phyloP scores from a whole-genome alignment of 805 yeast genomes.

The Metschnikowia lunata region DNA sequence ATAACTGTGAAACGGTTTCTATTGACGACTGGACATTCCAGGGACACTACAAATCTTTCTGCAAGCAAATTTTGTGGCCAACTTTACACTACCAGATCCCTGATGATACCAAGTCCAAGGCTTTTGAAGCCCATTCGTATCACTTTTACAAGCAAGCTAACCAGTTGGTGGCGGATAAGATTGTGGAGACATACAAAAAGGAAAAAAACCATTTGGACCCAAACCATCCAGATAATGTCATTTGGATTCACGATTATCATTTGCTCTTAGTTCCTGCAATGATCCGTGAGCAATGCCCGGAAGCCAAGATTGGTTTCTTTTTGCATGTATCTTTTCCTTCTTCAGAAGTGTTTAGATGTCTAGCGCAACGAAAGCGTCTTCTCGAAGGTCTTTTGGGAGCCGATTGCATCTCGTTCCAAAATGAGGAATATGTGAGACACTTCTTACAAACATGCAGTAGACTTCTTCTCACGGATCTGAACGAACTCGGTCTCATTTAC shows the following conservation, averaged over 20 bases:
- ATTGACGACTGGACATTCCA: slow-evolving; percentile 76
- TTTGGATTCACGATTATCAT: slow-evolving; percentile 96
- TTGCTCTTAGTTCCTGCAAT: slow-evolving; percentile 78
- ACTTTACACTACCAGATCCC: slow-evolving; percentile 91
- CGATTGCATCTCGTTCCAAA: slow-evolving; percentile 83
- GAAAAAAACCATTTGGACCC: slow-evolving; percentile 48
- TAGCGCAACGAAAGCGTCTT: slow-evolving; percentile 78
- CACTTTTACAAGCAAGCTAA: slow-evolving; percentile 72
- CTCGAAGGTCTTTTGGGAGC: slow-evolving; percentile 86
- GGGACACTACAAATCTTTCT: slow-evolving; percentile 87
- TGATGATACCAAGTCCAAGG: slow-evolving; percentile 88
- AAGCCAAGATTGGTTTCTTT: slow-evolving; percentile 87
- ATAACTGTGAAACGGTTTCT: slow-evolving; percentile 60
- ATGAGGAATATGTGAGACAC: slow-evolving; percentile 89
- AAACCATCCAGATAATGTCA: slow-evolving; percentile 50
- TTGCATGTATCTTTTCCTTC: slow-evolving; percentile 94
- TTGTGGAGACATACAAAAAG: slow-evolving; percentile 52
- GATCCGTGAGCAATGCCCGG: slow-evolving; percentile 71
- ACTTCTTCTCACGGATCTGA: slow-evolving; percentile 77
- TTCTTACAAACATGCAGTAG: slow-evolving; percentile 87
- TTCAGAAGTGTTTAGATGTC: slow-evolving; percentile 88
- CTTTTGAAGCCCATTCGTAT: slow-evolving; percentile 96
- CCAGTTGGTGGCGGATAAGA: slow-evolving; percentile 71
- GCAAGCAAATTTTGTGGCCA: slow-evolving; percentile 96
- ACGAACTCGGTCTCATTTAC: slow-evolving; percentile 54